Percentiles rank a stretch among this genome's conserved stretches.
Evolutionary conservation across 2,329 filamentous ascomycete species (phyloP).

Genomic region (Madurella mycetomatis): DNA sequence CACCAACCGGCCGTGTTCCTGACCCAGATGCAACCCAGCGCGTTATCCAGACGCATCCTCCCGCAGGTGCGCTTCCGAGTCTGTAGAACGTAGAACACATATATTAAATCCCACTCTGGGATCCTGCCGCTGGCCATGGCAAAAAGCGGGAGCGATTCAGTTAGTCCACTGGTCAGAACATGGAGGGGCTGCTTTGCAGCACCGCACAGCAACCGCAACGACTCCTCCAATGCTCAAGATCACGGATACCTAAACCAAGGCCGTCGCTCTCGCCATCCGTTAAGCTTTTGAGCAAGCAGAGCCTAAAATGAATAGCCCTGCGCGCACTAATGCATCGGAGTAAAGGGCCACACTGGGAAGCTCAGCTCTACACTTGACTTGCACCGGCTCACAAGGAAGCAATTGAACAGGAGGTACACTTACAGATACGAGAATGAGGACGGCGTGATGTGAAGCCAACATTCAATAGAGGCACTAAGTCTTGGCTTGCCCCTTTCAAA

Average conservation of each 20-base stretch:
- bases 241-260: too few relatives aligned
- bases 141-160: too few relatives aligned
- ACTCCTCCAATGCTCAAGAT: too few relatives aligned
- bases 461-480: too few relatives aligned
- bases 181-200: too few relatives aligned
- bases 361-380: not conserved
- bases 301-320: not conserved
- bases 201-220: too few relatives aligned
- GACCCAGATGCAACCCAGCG: conserved; percentile 3
- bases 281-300: not conserved
- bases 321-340: not conserved
- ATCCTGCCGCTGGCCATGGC: too few relatives aligned
- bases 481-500: too few relatives aligned
- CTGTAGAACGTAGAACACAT: not conserved
- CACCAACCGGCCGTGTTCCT: not conserved
- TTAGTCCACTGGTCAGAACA: too few relatives aligned
- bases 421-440: too few relatives aligned
- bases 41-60: not conserved
- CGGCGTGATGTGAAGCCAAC: too few relatives aligned
- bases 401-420: not conserved
- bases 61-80: not conserved
- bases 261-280: too few relatives aligned
- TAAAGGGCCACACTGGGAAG: not conserved
- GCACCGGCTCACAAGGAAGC: not conserved
- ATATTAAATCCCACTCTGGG: not conserved